Base-by-base conservation (phyloP, 768 basidiomycete genomes). In the Harrya chromipes region DNA sequence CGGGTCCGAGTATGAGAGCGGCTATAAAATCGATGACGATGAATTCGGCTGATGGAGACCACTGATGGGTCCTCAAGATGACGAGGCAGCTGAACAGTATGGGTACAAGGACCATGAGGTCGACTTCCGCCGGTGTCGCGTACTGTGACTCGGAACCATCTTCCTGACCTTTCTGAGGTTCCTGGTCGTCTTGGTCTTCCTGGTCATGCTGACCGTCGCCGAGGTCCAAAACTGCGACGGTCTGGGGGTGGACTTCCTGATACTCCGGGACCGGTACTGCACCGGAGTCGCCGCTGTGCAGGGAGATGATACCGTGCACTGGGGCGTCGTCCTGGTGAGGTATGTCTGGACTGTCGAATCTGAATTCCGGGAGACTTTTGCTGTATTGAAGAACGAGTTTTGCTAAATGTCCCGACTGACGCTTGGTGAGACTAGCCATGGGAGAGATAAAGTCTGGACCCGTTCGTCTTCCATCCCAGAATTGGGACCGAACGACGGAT, bases 381-480 rank as follows among this genome's bases (percentile, higher is more conserved):
- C 55, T 49, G 40, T 61, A 24, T 26, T 47, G 35, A 6, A 58
- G 46, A 40, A 61, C 7, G 13, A 61, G 56, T 20, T 37, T 49
- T 5, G 56, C 50, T 3, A 58, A 47, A 36, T 52, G 52, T 16
- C 55, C 59, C 9, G 59, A 57, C 38, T 49, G 56, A 10, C 59
- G 50, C 33, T 58, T 57, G 17, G 43, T 38, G 26, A 61, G 53
- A 24, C 59, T 55, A 34, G 59, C 11, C 52, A 60, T 61, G 8
- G 56, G 55, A 4, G 29, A 29, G 41, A 60, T 19, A 29, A 61
- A 61, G 4, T 61, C 55, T 14, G 59, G 56, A 1, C 55, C 59
- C 7, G 59, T 52, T 39, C 55, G 52, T 42, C 50, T 53, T 43
- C 55, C 52, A 48, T 61, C 59, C 52, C 59, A 54, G 37, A 61